Evolutionary conservation across 306 rosid species (phyloP).

Genomic region (Ormosia semicastrata): DNA sequence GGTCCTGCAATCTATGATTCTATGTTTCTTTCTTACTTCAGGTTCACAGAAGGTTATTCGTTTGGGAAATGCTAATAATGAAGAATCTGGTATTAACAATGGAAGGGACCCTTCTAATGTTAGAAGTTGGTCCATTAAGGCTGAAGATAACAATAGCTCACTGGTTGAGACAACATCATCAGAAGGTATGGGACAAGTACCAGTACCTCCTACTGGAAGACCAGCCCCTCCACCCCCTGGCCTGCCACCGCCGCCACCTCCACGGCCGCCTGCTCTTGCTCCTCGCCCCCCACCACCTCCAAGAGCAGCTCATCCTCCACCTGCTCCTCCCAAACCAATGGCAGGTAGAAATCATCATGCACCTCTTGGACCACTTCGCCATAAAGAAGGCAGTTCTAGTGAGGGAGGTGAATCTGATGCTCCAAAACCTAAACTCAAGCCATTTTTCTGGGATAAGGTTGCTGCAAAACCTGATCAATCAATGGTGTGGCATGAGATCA

Average conservation of each 20-base stretch:
- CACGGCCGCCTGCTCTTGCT: slow-evolving; percentile 2
- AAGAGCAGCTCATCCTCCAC: slow-evolving; percentile 42
- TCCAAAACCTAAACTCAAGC: slow-evolving; percentile 80
- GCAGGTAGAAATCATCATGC: slow-evolving; percentile 42
- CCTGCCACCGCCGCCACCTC: slow-evolving; percentile 43
- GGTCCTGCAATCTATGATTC: slow-evolving; percentile 15
- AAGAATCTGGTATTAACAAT: slow-evolving; percentile 27
- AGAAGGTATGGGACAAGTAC: slow-evolving; percentile 30
- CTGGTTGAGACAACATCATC: slow-evolving; percentile 30
- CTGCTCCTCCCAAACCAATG: slow-evolving; percentile 59
- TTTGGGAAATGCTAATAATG: slow-evolving; percentile 35
- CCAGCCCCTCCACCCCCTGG: slow-evolving; percentile 43
- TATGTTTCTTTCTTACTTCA: slow-evolving; percentile 23
- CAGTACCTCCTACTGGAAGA: slow-evolving; percentile 53
- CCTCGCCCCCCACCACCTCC: slow-evolving; percentile 45
- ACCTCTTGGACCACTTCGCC: slow-evolving; percentile 23
- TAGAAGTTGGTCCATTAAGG: slow-evolving; percentile 30
- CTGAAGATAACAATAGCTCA: slow-evolving; percentile 31
- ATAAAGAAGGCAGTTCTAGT: slow-evolving; percentile 15
- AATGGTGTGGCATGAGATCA: slow-evolving; percentile 96
- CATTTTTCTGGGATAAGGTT: slow-evolving; percentile 98
- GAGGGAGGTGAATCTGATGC: slow-evolving; percentile 45
- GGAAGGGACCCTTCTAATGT: slow-evolving; percentile 30
- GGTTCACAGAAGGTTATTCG: slow-evolving; percentile 51
- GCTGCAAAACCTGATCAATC: slow-evolving; percentile 76